These are phyloP conservation scores for Xylariaceae sp. DNA, from an alignment of 2,329 filamentous ascomycete species.

Conservation along the genomic window DNA sequence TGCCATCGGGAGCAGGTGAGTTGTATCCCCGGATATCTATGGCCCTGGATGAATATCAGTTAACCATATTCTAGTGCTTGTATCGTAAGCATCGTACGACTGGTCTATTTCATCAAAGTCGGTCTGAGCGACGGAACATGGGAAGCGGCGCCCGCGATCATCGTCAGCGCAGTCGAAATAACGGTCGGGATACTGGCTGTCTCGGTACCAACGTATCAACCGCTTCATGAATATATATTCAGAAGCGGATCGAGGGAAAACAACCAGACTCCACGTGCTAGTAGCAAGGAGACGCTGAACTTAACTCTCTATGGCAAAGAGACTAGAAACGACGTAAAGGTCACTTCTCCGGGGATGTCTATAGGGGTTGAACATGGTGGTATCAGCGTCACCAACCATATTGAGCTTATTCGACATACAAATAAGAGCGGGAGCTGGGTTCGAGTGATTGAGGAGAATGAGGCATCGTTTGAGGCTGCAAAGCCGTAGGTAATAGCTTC, in stretches of 20 bases:
- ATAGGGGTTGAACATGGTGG: conserved; percentile 3
- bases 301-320: conserved; percentile 8
- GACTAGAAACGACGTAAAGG: conserved; percentile 9
- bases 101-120: conserved; percentile 10
- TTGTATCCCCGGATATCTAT: neutral
- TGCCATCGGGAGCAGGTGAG: conserved; percentile 12
- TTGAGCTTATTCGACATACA: conserved; percentile 16
- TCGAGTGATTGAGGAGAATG: conserved; percentile 16
- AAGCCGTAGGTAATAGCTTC: too few species aligned
- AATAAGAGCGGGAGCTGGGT: conserved; percentile 18
- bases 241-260: neutral
- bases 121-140: conserved; percentile 13
- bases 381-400: conserved; percentile 20
- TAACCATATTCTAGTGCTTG: conserved; percentile 4
- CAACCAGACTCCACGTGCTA: neutral
- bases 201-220: conserved; percentile 15
- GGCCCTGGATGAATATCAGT: neutral
- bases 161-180: conserved; percentile 13
- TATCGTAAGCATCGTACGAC: conserved; percentile 13
- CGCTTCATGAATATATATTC: conserved; percentile 8
- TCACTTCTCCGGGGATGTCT: conserved; percentile 13
- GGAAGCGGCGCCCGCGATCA: conserved; percentile 5
- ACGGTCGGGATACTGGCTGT: conserved; percentile 13
- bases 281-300: conserved; percentile 10
- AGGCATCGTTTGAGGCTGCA: neutral